Percentiles rank a stretch among this genome's conserved stretches.
phyloP scores from a whole-genome alignment of 2,329 filamentous ascomycete genomes.

The Cytospora chrysosperma region DNA sequence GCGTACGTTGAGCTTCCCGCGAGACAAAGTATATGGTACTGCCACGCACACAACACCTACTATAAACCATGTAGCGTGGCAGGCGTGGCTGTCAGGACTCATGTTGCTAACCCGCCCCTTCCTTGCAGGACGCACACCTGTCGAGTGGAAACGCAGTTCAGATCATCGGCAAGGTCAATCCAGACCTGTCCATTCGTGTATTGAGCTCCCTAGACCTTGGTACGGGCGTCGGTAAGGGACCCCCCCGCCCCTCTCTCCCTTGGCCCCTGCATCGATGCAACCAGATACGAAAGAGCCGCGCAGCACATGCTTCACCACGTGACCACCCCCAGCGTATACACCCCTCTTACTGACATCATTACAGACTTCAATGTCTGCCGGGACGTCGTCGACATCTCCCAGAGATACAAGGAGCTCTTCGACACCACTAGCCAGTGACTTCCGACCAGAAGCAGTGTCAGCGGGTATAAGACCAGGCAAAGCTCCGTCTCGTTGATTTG shows the following conservation, averaged over 20 bases:
- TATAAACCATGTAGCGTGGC: neutral
- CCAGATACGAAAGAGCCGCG: neutral
- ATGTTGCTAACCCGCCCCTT: neutral
- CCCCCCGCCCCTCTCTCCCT: neutral
- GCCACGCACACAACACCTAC: too few species aligned
- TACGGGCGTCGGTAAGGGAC: slow-evolving; percentile 63
- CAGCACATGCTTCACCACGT: neutral
- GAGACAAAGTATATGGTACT: neutral
- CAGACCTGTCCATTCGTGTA: slow-evolving; percentile 69
- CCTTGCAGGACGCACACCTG: slow-evolving; percentile 66
- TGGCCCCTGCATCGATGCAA: too few species aligned
- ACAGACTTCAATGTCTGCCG: slow-evolving; percentile 74
- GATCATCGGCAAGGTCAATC: slow-evolving; percentile 76
- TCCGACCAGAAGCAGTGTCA: slow-evolving; percentile 10
- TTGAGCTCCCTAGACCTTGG: slow-evolving; percentile 70
- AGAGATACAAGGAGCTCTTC: slow-evolving; percentile 79
- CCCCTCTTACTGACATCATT: slow-evolving; percentile 4
- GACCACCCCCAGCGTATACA: neutral
- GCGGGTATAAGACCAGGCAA: neutral
- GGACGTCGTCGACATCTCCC: slow-evolving; percentile 81
- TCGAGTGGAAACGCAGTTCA: slow-evolving; percentile 69
- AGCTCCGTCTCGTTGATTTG: slow-evolving; percentile 6
- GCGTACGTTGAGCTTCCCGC: slow-evolving; percentile 32
- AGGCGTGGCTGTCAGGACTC: neutral
- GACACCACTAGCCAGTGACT: slow-evolving; percentile 40